Evolutionary conservation across 164 flowering plant genomes (phyloP).

Genomic region (Protea cynaroides): DNA sequence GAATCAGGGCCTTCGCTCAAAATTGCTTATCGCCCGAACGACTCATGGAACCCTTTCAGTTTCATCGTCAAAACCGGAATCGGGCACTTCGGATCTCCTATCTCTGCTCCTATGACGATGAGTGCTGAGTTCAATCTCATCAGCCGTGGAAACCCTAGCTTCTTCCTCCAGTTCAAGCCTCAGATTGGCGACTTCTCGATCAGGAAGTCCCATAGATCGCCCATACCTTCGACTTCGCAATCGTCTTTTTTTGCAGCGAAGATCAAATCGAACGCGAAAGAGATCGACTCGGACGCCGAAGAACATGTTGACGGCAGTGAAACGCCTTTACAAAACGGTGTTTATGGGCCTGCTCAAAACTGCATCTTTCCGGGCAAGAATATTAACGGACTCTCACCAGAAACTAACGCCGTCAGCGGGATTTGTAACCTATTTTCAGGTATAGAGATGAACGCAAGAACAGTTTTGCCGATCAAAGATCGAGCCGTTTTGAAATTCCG

Average conservation of each 20-base stretch:
- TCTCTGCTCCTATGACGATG: conserved; percentile 51
- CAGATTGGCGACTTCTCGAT: conserved; percentile 61
- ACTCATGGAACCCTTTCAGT: conserved; percentile 55
- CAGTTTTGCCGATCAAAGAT: conserved; percentile 41
- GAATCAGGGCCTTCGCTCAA: conserved; percentile 61
- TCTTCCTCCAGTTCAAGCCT: conserved; percentile 62
- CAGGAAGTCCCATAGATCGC: conserved; percentile 26
- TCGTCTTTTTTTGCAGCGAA: conserved; percentile 9
- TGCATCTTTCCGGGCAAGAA: conserved; percentile 9
- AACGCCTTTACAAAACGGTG: conserved; percentile 11
- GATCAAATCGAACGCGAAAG: conserved; percentile 26
- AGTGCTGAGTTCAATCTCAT: conserved; percentile 64
- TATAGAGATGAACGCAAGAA: conserved; percentile 46
- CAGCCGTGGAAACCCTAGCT: conserved; percentile 44
- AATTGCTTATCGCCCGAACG: conserved; percentile 64
- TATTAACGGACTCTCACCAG: conserved; percentile 4
- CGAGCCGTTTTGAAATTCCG: conserved; percentile 41
- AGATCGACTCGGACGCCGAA: conserved; percentile 19
- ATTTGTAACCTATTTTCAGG: conserved; percentile 31
- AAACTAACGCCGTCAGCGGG: background rate
- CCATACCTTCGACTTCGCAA: background rate
- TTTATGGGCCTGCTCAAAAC: conserved; percentile 2
- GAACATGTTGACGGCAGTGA: conserved; percentile 7
- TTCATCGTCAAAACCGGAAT: conserved; percentile 59
- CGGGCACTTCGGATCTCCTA: conserved; percentile 61